Base-by-base conservation (phyloP, 208 protist species). In the Crithidia thermophila region DNA sequence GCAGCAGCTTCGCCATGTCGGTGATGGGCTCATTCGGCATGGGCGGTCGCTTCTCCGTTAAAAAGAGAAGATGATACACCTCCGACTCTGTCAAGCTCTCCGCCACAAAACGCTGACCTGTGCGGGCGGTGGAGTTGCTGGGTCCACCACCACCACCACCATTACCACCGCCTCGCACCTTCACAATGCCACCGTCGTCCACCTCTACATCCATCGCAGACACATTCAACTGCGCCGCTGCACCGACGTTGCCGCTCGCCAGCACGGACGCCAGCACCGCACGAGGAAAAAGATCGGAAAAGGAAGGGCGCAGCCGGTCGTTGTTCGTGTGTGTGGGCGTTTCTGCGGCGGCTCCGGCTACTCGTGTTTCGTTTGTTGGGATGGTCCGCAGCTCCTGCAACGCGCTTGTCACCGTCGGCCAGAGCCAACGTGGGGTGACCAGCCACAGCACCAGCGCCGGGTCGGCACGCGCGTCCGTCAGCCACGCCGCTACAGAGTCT, bases 401-500 rank as follows among this genome's bases (percentile, higher is more conserved):
- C 23, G 36, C 56, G 31, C 46, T 51, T n/a, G 57, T 34, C 18
- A 75, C 23, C 10, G 60, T 67, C n/a, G 60, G 68, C 68, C 68
- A 75, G 23, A 75, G 36, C 68, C 68, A 75, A 7, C 34, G 33
- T 10, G 68, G 68, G 6, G 68, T 75, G 36, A 75, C 68, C 2
- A 75, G 42, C 68, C 68, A 75, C 34, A 75, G 53, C 18, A 39
- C 68, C 16, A 75, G 52, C 58, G 34, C 52, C 18, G 60, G 21
- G 40, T 75, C 68, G 5, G 1, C 31, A 5, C 37, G 68, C 23
- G 68, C 68, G 18, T 63, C 68, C 8, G 0, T 27, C 25, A 75
- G 31, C 68, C 68, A 75, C 21, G 46, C 31, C 11, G 68, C 46
- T 16, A 63, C 52, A 9, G 40, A 20, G 10, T n/a, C 33, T 2